Conservation (phyloP, 345 rosid genomes). For the Brassica nigra region DNA sequence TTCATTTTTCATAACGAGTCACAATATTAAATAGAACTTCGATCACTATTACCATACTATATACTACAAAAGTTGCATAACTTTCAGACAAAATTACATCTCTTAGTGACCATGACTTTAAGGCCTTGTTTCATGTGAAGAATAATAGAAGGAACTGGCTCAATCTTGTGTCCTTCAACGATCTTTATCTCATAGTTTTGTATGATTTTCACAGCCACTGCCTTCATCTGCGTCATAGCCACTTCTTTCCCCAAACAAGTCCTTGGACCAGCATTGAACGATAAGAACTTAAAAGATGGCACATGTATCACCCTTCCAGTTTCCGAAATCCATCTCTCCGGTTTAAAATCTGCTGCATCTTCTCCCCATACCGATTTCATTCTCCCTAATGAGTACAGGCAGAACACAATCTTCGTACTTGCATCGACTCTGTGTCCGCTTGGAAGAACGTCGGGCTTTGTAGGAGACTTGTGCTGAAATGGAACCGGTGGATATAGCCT, state of each 20-base stretch:
- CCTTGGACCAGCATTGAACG: slow-evolving; percentile 25
- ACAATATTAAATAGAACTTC: background rate
- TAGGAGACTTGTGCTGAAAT: slow-evolving; percentile 33
- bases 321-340: slow-evolving; percentile 23
- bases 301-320: background rate
- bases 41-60: background rate
- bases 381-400: slow-evolving; percentile 40
- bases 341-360: slow-evolving; percentile 28
- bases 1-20: too few relatives aligned
- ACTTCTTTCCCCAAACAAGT: slow-evolving; percentile 29
- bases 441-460: slow-evolving; percentile 33
- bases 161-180: slow-evolving; percentile 35
- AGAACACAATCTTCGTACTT: slow-evolving; percentile 27
- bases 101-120: background rate
- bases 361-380: slow-evolving; percentile 38
- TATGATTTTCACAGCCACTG: background rate
- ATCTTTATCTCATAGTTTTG: slow-evolving; percentile 33
- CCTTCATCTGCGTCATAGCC: background rate
- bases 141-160: slow-evolving; percentile 31
- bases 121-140: slow-evolving; percentile 41
- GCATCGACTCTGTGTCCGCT: slow-evolving; percentile 33
- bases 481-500: slow-evolving; percentile 43
- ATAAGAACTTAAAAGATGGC: background rate
- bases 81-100: slow-evolving; percentile 12
- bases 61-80: background rate